phyloP scores from a whole-genome alignment of 129 eudicot species.

The Saussurea involucrata region DNA sequence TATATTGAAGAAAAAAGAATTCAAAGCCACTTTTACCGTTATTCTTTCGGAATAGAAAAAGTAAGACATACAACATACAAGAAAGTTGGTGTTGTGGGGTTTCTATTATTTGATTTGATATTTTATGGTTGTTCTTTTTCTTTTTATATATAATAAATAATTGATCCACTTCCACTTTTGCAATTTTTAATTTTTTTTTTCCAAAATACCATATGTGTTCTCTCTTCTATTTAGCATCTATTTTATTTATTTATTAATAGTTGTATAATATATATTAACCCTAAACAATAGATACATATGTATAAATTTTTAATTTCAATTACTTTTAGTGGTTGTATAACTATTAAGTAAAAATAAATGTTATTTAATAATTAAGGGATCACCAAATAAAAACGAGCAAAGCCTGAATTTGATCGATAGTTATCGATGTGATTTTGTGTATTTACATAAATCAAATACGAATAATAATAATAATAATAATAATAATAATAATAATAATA shows the following conservation, averaged over 20 bases:
- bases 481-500: no score
- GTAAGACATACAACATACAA: not conserved
- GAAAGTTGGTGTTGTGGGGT: conserved; percentile 26
- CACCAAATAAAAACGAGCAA: not conserved
- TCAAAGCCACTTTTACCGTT: not conserved
- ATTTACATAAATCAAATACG: not conserved
- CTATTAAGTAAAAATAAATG: not conserved
- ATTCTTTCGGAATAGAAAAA: not conserved
- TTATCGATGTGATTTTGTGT: not conserved
- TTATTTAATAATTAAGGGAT: not conserved
- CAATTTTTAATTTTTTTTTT: not conserved
- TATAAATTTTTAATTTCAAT: not conserved
- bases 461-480: not conserved
- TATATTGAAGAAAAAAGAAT: not conserved
- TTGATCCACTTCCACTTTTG: conserved; percentile 8
- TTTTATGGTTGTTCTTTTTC: conserved; percentile 15
- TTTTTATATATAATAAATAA: conserved; percentile 6
- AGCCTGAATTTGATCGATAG: not conserved
- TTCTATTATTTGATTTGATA: conserved; percentile 23
- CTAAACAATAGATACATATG: not conserved
- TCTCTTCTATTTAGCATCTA: not conserved
- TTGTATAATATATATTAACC: not conserved
- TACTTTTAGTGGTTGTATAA: not conserved
- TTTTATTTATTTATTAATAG: not conserved
- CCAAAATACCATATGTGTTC: not conserved